Evolutionary conservation across 192 early-diverging fungal species (phyloP), one percentile per base, ranked within the genome.

Genomic region (Coemansia sp.): DNA sequence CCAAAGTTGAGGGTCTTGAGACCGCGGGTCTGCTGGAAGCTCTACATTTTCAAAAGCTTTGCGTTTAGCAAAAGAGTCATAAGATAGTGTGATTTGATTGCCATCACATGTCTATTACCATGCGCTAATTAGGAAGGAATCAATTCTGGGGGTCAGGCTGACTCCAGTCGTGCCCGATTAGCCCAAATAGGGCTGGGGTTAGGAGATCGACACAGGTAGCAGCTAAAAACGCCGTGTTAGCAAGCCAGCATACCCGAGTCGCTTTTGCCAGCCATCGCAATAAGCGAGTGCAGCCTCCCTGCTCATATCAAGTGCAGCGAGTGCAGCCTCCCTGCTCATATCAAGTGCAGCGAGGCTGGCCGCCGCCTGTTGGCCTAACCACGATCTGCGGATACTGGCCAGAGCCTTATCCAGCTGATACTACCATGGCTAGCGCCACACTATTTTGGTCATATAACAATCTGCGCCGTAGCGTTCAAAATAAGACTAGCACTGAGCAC

Each of bases 1-100:
- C 92, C 94, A 87, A 98, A 97, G 85, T 96, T 86, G 45, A 98
- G 88, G 48, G 93, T 95, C 86, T 96, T 95, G 67, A 96, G 72
- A 10, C 89, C 88, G 59, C 96, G 93, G 15, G 77, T 71, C 70
- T 89, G 88, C 79, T 79, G 76, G 70, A 79, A 63, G 57, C 32
- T 50, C 73, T 70, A 76, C 64, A 65, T n/a, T 45, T 45, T n/a
- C 11, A 45, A 45, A n/a, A n/a, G 39, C 39, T 45, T 45, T 45
- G 41, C 41, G 41, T 45, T 45, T 45, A 45, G 41, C 11, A 45
- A 11, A 11, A n/a, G 41, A 45, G n/a, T 12, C 24, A 45, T 45
- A n/a, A n/a, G 14, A 45, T 45, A 2, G 15, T 19, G 14, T n/a
- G 41, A 45, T 45, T 45, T 45, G 41, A 45, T 45, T 45, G 41